Conservation (phyloP, 129 eudicot genomes). For the Pittosporum tobira region DNA sequence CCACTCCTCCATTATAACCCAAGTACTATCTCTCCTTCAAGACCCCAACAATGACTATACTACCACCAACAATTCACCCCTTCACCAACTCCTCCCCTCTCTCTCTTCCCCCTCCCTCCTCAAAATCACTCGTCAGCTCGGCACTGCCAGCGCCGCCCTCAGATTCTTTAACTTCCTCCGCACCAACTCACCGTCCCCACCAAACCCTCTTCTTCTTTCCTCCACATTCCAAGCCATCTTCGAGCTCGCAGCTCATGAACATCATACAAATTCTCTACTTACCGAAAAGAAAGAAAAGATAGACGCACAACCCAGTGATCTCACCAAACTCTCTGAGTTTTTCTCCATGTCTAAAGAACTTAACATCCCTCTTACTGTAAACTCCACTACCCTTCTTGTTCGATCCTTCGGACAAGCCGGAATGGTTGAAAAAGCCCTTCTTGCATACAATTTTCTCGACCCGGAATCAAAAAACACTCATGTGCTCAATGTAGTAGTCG, state of each 20-base stretch:
- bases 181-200: slow-evolving; percentile 15
- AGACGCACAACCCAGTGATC: neutral
- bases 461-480: slow-evolving; percentile 18
- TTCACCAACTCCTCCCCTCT: slow-evolving; percentile 27
- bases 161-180: slow-evolving; percentile 42
- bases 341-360: slow-evolving; percentile 24
- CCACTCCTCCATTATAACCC: slow-evolving; percentile 16
- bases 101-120: slow-evolving; percentile 35
- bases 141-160: slow-evolving; percentile 44
- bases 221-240: slow-evolving; percentile 44
- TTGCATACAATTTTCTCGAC: slow-evolving; percentile 32
- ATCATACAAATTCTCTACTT: neutral
- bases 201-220: slow-evolving; percentile 15
- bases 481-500: slow-evolving; percentile 25
- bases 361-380: slow-evolving; percentile 23
- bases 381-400: slow-evolving; percentile 40
- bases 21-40: slow-evolving; percentile 33
- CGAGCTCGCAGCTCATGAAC: slow-evolving; percentile 45
- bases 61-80: slow-evolving; percentile 26
- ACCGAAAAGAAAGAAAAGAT: neutral
- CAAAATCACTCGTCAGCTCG: slow-evolving; percentile 45
- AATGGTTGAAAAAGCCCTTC: slow-evolving; percentile 30
- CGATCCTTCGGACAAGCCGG: slow-evolving; percentile 27
- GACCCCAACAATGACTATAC: slow-evolving; percentile 43
- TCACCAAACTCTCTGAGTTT: slow-evolving; percentile 26